Conservation (phyloP, 345 rosid species). For the Hevea brasiliensis region DNA sequence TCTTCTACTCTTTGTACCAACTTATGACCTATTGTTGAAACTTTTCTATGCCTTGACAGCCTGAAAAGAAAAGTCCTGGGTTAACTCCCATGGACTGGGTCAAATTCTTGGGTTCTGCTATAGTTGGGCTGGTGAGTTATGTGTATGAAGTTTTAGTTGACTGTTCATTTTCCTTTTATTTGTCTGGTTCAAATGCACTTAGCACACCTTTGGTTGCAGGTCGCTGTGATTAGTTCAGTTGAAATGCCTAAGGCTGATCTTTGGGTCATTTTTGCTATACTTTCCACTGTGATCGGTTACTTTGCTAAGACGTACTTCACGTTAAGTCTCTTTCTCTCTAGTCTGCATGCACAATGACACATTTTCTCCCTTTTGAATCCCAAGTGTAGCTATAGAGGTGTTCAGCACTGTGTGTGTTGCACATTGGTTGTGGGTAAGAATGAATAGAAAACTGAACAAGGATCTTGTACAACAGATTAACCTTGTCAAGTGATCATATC, state of each 20-base stretch:
- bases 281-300: slow-evolving; percentile 91
- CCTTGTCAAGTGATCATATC: not conserved
- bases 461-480: not conserved
- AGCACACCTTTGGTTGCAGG: slow-evolving; percentile 45
- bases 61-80: slow-evolving; percentile 96
- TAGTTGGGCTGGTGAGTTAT: slow-evolving; percentile 84
- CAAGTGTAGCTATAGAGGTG: too few relatives aligned
- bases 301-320: slow-evolving; percentile 98
- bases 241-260: slow-evolving; percentile 80
- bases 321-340: slow-evolving; percentile 46
- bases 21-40: slow-evolving; percentile 17
- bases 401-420: too few relatives aligned
- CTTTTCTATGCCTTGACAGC: slow-evolving; percentile 51
- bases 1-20: not conserved
- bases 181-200: slow-evolving; percentile 16
- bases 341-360: not conserved
- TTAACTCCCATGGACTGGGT: slow-evolving; percentile 99
- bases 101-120: slow-evolving; percentile 84
- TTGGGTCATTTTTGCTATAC: slow-evolving; percentile 80
- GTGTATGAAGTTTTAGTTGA: not conserved
- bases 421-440: too few relatives aligned
- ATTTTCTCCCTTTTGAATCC: too few relatives aligned
- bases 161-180: not conserved
- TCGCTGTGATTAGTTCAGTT: slow-evolving; percentile 72
- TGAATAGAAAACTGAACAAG: too few relatives aligned